phyloP scores from a whole-genome alignment of 257 asterid species.

The Solanum virginianum region DNA sequence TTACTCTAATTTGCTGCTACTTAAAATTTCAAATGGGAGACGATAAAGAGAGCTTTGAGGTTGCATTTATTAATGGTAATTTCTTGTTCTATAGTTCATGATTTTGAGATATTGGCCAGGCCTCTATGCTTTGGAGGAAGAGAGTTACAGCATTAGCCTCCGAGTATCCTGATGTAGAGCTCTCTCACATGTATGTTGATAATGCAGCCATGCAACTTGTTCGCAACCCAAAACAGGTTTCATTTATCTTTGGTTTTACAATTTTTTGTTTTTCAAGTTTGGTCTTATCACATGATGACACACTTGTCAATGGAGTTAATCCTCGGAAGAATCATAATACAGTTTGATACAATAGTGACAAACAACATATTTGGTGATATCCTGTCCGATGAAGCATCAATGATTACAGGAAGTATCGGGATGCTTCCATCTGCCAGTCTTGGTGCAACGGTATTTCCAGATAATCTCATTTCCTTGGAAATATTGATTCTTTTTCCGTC shows the following conservation, averaged over 20 bases:
- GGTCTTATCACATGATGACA: not conserved
- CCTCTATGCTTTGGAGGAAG: slow-evolving; percentile 96
- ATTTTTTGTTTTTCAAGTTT: not conserved
- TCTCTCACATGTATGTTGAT: slow-evolving; percentile 97
- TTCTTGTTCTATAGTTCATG: not conserved
- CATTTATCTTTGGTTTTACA: not conserved
- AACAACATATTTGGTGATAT: slow-evolving; percentile 96
- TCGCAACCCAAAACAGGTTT: slow-evolving; percentile 93
- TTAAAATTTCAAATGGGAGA: not conserved
- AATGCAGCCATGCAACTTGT: slow-evolving; percentile 99
- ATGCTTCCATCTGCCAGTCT: slow-evolving; percentile 99
- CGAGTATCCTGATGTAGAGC: slow-evolving; percentile 90
- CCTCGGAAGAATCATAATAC: slow-evolving; percentile 9
- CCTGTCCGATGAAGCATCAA: slow-evolving; percentile 96
- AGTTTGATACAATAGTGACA: slow-evolving; percentile 96
- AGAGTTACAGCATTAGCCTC: slow-evolving; percentile 51
- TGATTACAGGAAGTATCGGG: slow-evolving; percentile 98
- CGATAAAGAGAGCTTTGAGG: not conserved
- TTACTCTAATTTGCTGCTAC: not conserved
- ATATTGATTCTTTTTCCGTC: not conserved
- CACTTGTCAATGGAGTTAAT: not conserved
- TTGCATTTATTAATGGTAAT: not conserved
- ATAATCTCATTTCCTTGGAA: not conserved
- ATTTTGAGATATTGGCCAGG: slow-evolving; percentile 31
- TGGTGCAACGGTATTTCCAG: slow-evolving; percentile 60